Conservation (phyloP, 441 rosid genomes). For the Dalechampia spathulata region DNA sequence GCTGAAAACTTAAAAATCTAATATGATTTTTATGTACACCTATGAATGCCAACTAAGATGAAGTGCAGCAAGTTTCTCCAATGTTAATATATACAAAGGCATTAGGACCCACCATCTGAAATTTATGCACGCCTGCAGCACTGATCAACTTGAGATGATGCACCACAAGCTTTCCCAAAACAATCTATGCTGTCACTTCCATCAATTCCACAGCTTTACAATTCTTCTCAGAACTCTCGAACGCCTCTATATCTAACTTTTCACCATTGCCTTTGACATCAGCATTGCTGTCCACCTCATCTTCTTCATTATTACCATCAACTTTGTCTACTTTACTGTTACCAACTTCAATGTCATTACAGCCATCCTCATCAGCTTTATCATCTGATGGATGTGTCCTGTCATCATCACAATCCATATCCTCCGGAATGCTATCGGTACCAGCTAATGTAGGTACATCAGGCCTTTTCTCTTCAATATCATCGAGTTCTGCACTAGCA, state of each 20-base stretch:
- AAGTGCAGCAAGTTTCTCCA: constrained; percentile 18
- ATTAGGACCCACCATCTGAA: constrained; percentile 12
- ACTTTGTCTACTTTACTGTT: constrained; percentile 24
- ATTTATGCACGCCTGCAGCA: constrained; percentile 17
- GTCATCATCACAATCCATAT: constrained; percentile 20
- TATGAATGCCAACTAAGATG: constrained; percentile 29
- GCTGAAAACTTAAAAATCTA: constrained; percentile 29
- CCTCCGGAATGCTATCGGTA: constrained; percentile 24
- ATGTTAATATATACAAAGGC: constrained; percentile 39
- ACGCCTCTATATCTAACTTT: constrained; percentile 29
- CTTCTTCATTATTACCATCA: constrained; percentile 4
- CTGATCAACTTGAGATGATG: constrained; percentile 19
- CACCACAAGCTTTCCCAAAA: constrained; percentile 7
- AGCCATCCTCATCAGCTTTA: constrained; percentile 28
- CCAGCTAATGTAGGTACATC: constrained; percentile 21
- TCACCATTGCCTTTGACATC: constrained; percentile 28
- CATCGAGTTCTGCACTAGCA: background rate
- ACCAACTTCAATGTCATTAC: constrained; percentile 18
- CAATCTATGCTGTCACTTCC: constrained; percentile 40
- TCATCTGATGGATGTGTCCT: constrained; percentile 24
- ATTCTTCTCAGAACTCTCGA: constrained; percentile 30
- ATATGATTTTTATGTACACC: constrained; percentile 35
- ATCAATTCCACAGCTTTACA: constrained; percentile 29
- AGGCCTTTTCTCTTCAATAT: constrained; percentile 33
- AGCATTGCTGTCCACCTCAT: constrained; percentile 4